Percentiles rank a stretch among this genome's conserved stretches.
phyloP scores from a whole-genome alignment of 768 basidiomycete species.

The Lentinula lateritia region DNA sequence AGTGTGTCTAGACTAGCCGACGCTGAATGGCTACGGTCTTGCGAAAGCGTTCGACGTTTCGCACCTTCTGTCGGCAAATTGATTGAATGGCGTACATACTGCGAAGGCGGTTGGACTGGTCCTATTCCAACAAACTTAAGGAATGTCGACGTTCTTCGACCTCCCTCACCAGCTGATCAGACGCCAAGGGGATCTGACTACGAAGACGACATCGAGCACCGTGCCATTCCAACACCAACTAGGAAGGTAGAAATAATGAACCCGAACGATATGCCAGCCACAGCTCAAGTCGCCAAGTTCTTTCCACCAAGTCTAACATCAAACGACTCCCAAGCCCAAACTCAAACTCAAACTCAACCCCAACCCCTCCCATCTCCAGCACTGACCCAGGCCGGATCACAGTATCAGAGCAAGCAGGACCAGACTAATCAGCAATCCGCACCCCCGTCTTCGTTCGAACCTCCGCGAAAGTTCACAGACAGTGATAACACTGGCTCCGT shows the following conservation, averaged over 20 bases:
- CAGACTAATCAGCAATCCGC: constrained; percentile 6
- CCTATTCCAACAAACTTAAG: constrained; percentile 39
- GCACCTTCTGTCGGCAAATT: constrained; percentile 65
- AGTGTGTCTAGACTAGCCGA: constrained; percentile 69
- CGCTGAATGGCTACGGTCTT: constrained; percentile 68
- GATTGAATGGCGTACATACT: constrained; percentile 66
- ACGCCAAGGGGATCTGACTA: not conserved
- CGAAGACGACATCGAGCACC: not conserved
- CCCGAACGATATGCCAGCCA: not conserved
- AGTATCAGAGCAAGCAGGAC: constrained; percentile 11
- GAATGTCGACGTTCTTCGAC: constrained; percentile 16
- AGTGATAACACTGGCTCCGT: constrained; percentile 43
- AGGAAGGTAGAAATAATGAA: not conserved
- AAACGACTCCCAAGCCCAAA: not conserved
- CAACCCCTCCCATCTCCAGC: not conserved
- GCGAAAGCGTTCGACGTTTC: constrained; percentile 66
- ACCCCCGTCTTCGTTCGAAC: constrained; percentile 28
- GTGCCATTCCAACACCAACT: not conserved
- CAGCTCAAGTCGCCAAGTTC: not conserved
- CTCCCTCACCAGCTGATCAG: constrained; percentile 4
- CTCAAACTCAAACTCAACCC: not conserved
- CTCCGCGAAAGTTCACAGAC: constrained; percentile 30
- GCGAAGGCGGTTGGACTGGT: constrained; percentile 72
- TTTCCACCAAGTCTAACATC: not conserved
- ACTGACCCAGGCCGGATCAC: not conserved